phyloP scores from a whole-genome alignment of 2,329 filamentous ascomycete genomes.

The Epichloe sp. region DNA sequence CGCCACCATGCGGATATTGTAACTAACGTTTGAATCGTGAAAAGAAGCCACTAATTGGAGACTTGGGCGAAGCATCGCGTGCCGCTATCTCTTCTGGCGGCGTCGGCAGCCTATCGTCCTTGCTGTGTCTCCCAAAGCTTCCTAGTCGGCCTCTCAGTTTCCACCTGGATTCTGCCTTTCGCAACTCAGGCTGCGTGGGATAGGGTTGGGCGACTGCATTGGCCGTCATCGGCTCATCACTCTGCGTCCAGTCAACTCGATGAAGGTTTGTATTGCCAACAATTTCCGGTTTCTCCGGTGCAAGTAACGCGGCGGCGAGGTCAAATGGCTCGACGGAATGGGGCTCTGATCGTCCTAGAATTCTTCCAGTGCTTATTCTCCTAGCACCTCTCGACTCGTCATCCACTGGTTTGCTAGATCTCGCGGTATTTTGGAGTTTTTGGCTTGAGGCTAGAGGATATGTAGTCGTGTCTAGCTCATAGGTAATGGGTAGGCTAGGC shows the following conservation, averaged over 20 bases:
- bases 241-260: slow-evolving; percentile 46
- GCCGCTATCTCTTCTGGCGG: slow-evolving; percentile 8
- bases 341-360: slow-evolving; percentile 12
- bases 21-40: slow-evolving; percentile 29
- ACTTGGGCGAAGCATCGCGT: slow-evolving; percentile 14
- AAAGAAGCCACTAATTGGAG: slow-evolving; percentile 27
- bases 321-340: slow-evolving; percentile 3
- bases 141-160: slow-evolving; percentile 30
- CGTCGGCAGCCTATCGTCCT: slow-evolving; percentile 13
- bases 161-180: slow-evolving; percentile 37
- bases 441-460: slow-evolving; percentile 12
- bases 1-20: neutral
- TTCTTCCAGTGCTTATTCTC: slow-evolving; percentile 26
- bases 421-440: slow-evolving; percentile 18
- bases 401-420: slow-evolving; percentile 4
- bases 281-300: slow-evolving; percentile 1
- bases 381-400: slow-evolving; percentile 11
- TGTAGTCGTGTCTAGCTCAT: slow-evolving; percentile 17
- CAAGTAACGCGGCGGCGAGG: neutral
- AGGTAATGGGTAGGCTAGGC: slow-evolving; percentile 22
- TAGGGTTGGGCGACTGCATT: neutral
- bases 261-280: slow-evolving; percentile 18
- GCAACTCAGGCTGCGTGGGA: slow-evolving; percentile 18
- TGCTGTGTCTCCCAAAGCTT: slow-evolving; percentile 17
- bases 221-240: slow-evolving; percentile 28